These are phyloP conservation scores for Linanthus parryae DNA, from an alignment of 148 eudicot genomes.

Conservation along the genomic window DNA sequence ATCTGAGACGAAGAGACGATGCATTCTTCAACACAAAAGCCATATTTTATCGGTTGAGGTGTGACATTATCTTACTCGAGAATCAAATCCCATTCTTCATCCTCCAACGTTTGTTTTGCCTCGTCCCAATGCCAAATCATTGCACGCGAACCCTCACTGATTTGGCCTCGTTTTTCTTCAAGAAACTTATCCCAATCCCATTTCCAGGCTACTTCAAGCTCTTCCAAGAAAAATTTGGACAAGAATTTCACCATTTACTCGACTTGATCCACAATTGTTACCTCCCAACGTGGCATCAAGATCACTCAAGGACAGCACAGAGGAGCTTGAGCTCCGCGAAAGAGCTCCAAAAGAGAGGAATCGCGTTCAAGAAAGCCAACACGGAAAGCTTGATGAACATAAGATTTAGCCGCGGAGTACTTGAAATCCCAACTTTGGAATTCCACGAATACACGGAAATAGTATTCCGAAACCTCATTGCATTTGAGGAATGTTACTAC, in stretches of 20 bases:
- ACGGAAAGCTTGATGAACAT: slow-evolving; percentile 28
- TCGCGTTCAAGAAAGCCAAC: slow-evolving; percentile 13
- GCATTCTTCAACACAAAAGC: slow-evolving; percentile 23
- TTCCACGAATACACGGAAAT: slow-evolving; percentile 32
- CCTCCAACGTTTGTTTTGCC: slow-evolving; percentile 25
- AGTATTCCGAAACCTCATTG: slow-evolving; percentile 38
- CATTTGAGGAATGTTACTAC: no score
- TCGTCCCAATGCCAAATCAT: slow-evolving; percentile 32
- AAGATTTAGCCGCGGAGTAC: slow-evolving; percentile 23
- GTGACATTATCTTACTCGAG: slow-evolving; percentile 47
- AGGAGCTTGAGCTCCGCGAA: not conserved
- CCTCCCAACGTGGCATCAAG: slow-evolving; percentile 15
- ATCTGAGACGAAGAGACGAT: slow-evolving; percentile 49
- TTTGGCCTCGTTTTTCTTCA: slow-evolving; percentile 42
- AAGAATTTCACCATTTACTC: slow-evolving; percentile 39
- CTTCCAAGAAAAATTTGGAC: slow-evolving; percentile 23
- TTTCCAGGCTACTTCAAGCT: slow-evolving; percentile 19
- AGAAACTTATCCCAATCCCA: slow-evolving; percentile 30
- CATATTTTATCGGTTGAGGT: slow-evolving; percentile 20
- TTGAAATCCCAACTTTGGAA: slow-evolving; percentile 37
- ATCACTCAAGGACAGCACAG: not conserved
- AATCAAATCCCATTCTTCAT: slow-evolving; percentile 59
- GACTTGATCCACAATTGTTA: slow-evolving; percentile 45
- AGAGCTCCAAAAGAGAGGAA: slow-evolving; percentile 6
- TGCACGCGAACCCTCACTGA: slow-evolving; percentile 21